Evolutionary conservation across 2,329 filamentous ascomycete species (phyloP), one percentile per base, ranked within the genome.

Genomic region (Pestalotiopsis sp.): DNA sequence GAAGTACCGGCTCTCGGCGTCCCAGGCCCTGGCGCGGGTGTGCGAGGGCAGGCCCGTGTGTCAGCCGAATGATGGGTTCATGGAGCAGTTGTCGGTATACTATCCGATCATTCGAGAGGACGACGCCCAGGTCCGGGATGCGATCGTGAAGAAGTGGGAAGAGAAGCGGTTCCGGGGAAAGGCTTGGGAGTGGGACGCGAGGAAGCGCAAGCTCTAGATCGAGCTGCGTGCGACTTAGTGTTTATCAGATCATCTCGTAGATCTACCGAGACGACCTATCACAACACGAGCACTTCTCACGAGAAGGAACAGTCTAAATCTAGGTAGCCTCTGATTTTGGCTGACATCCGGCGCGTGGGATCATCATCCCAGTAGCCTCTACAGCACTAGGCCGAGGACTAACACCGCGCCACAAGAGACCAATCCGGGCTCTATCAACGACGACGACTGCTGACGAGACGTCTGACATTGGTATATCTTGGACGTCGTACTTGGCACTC

Each of bases 21-120:
- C 41, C 3, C 9, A 59, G 17, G 64, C 64, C 2, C 31, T 66
- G 27, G 49, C 17, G 3, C 12, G 57, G 49, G 17, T 39, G 0
- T 66, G 64, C 17, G 64, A 66, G 49, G 64, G 64, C 2, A 20
- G 45, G 20, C 64, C 64, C 1, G 64, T 66, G 12, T 66, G 64
- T 20, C 45, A 66, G 49, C 64, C 64, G 12, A 66, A 58, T 23
- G 9, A 12, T 23, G 64, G 64, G 45, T 66, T 66, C 64, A 66
- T 66, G 64, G 64, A 66, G 49, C 64, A 66, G 9, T 23, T 66
- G 11, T 20, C 20, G 6, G 25, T 66, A 17, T 66, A 66, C 23
- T 25, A 64, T n/a, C 62, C 17, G 3, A 41, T 64, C 2, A 5
- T 64, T n/a, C 1, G 13, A 23, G 62, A 38, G 20, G 20, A 49